phyloP scores from a whole-genome alignment of 768 basidiomycete species.

The Suillus brevipes region DNA sequence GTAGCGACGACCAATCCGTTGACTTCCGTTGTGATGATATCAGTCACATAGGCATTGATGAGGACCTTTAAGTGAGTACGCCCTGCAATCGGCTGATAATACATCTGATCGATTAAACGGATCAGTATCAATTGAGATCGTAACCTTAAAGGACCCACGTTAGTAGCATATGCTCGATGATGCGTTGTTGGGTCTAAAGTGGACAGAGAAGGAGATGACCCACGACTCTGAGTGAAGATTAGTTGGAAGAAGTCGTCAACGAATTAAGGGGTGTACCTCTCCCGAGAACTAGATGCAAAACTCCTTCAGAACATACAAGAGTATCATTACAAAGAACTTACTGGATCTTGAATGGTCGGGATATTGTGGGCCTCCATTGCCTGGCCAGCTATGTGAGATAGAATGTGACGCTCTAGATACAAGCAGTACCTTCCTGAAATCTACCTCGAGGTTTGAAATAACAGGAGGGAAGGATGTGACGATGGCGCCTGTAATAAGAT shows the following conservation, averaged over 20 bases:
- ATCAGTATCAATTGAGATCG: neutral
- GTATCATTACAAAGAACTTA: neutral
- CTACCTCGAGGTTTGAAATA: neutral
- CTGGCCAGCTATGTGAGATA: neutral
- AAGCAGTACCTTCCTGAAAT: neutral
- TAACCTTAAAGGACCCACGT: neutral
- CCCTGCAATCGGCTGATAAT: conserved; percentile 22
- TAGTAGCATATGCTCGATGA: neutral
- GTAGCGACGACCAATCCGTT: conserved; percentile 36
- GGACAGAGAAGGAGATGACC: neutral
- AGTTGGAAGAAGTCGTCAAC: neutral
- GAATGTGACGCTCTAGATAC: neutral
- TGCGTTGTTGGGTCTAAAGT: neutral
- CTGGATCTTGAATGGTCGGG: neutral
- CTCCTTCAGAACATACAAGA: neutral
- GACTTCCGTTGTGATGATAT: conserved; percentile 20
- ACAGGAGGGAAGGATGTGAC: neutral
- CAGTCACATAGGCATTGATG: conserved; percentile 28
- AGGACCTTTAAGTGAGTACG: conserved; percentile 33
- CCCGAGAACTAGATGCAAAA: neutral
- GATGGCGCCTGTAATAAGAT: neutral
- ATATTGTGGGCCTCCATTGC: neutral
- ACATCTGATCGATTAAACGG: conserved; percentile 15
- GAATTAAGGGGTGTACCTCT: neutral
- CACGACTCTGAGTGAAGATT: neutral